A percentile compares a stretch with the other conserved stretches of the same genome.
Evolutionary conservation across 768 basidiomycete genomes (phyloP).

Genomic region (Boletus rubroflammeus): DNA sequence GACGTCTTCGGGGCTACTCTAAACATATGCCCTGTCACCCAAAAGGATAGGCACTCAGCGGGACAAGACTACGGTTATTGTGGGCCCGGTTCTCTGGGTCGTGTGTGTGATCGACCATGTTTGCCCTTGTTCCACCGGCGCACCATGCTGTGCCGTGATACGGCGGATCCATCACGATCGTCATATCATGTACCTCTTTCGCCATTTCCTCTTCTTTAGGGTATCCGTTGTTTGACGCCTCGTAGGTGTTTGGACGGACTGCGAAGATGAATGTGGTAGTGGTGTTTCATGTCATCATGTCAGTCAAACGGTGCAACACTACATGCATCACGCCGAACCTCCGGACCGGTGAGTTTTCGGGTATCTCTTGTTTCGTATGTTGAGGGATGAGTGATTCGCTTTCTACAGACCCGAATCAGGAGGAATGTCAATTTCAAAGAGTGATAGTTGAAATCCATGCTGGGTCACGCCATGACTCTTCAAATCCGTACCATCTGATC

Average conservation of each 20-base stretch:
- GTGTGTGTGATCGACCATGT: neutral
- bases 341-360: neutral
- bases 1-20: neutral
- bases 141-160: neutral
- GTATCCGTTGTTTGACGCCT: neutral
- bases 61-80: neutral
- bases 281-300: neutral
- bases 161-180: neutral
- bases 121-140: neutral
- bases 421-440: neutral
- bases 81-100: neutral
- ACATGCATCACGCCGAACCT: neutral
- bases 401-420: neutral
- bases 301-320: neutral
- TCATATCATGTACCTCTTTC: neutral
- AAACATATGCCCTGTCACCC: neutral
- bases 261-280: neutral
- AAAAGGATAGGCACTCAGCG: neutral
- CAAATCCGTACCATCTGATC: conserved; percentile 7
- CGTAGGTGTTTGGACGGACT: neutral
- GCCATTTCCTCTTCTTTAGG: neutral
- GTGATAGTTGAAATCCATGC: neutral
- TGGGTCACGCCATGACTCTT: neutral
- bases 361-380: neutral
- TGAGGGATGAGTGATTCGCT: neutral